A percentile compares a stretch with the other conserved stretches of the same genome.
Evolutionary conservation across 768 basidiomycete species (phyloP).

Genomic region (Pulveroboletus sp.): DNA sequence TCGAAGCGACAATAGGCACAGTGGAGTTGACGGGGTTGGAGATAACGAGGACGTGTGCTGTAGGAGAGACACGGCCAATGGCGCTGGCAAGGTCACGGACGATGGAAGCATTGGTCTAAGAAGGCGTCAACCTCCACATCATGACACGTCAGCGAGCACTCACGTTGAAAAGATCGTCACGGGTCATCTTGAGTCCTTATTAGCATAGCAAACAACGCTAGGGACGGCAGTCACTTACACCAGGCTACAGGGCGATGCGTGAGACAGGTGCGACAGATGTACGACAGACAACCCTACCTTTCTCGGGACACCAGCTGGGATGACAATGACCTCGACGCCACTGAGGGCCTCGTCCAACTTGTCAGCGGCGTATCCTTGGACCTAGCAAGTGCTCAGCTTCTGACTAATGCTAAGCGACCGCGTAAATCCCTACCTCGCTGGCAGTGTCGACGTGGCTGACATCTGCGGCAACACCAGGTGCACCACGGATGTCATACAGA

Average conservation of each 20-base stretch:
- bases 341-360: constrained; percentile 87
- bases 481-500: constrained; percentile 38
- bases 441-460: constrained; percentile 90
- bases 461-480: constrained; percentile 88
- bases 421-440: constrained; percentile 60
- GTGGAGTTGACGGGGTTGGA: constrained; percentile 99
- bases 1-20: constrained; percentile 93
- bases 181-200: constrained; percentile 71
- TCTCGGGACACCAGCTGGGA: constrained; percentile 98
- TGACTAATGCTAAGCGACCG: not conserved
- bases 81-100: constrained; percentile 93
- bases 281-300: constrained; percentile 47
- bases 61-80: constrained; percentile 78
- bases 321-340: constrained; percentile 88
- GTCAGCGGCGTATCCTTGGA: constrained; percentile 76
- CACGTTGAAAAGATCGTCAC: constrained; percentile 95
- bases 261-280: constrained; percentile 14
- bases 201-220: constrained; percentile 16
- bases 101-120: constrained; percentile 93
- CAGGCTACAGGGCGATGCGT: constrained; percentile 51
- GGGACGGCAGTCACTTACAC: constrained; percentile 51
- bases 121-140: not conserved
- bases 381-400: constrained; percentile 41
- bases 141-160: constrained; percentile 27
- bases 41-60: constrained; percentile 93